Percentiles rank a stretch among this genome's conserved stretches.
These are phyloP conservation scores for Endotrypanum monterogeii DNA, from an alignment of 208 protist genomes.

Conservation along the genomic window DNA sequence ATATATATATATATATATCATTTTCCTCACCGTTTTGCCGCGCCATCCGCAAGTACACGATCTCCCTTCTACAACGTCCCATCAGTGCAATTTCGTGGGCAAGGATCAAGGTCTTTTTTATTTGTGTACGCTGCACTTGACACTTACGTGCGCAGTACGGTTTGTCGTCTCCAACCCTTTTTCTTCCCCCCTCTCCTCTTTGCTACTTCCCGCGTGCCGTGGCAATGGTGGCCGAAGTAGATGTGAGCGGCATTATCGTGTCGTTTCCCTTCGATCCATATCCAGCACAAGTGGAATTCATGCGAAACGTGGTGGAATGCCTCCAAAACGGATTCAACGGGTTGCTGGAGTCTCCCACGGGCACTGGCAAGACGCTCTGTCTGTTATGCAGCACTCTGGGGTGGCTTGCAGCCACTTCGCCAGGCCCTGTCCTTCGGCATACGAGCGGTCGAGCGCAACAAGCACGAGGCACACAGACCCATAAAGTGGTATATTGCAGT, in stretches of 20 bases:
- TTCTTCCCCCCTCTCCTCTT: background rate
- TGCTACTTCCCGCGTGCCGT: background rate
- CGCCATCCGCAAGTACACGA: background rate
- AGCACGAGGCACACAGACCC: background rate
- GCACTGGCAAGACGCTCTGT: slow-evolving; percentile 98
- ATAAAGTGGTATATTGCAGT: slow-evolving; percentile 94
- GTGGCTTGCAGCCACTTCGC: slow-evolving; percentile 63
- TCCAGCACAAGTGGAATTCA: slow-evolving; percentile 93
- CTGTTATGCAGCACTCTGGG: slow-evolving; percentile 95
- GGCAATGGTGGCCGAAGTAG: slow-evolving; percentile 35
- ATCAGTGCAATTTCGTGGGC: background rate
- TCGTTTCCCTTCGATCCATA: slow-evolving; percentile 95
- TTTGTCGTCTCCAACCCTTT: background rate
- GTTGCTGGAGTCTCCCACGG: slow-evolving; percentile 97
- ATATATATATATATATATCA: too few relatives aligned
- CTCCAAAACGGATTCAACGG: slow-evolving; percentile 87
- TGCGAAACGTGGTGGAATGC: slow-evolving; percentile 92
- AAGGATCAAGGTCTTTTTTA: background rate
- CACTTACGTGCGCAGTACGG: background rate
- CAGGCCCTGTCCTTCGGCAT: slow-evolving; percentile 4
- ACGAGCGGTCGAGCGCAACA: background rate
- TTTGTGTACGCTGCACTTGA: background rate
- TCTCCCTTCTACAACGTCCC: background rate
- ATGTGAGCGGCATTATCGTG: slow-evolving; percentile 56
- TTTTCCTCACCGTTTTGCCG: background rate